A percentile compares a stretch with the other conserved stretches of the same genome.
Evolutionary conservation across 441 rosid species (phyloP).

Genomic region (Populus hybrid): DNA sequence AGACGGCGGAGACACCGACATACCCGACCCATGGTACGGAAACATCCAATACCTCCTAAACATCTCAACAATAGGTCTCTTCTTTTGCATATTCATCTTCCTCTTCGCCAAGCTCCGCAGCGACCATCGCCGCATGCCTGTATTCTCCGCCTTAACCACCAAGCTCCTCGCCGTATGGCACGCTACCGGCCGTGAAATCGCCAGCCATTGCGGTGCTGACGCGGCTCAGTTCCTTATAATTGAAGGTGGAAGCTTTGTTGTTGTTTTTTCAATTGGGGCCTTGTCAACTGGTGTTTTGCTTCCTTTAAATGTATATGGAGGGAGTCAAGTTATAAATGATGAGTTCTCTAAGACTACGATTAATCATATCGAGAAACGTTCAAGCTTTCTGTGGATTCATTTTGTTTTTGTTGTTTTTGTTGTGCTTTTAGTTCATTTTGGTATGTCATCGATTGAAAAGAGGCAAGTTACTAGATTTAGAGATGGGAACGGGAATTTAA

Average conservation of each 20-base stretch:
- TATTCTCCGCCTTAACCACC: constrained; percentile 57
- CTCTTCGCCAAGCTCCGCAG: constrained; percentile 86
- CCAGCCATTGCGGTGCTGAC: constrained; percentile 90
- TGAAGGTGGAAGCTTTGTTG: constrained; percentile 84
- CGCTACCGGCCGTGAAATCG: constrained; percentile 80
- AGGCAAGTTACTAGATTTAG: constrained; percentile 81
- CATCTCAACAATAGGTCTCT: constrained; percentile 73
- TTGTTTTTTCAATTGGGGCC: constrained; percentile 49
- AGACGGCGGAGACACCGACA: constrained; percentile 29
- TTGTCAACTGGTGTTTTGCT: constrained; percentile 58
- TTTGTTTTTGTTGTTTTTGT: constrained; percentile 63
- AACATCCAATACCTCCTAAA: constrained; percentile 89
- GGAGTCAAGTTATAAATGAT: constrained; percentile 56
- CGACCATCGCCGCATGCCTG: constrained; percentile 90
- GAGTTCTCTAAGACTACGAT: constrained; percentile 86
- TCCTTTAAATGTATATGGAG: constrained; percentile 73
- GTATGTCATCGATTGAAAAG: constrained; percentile 59
- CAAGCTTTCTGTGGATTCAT: constrained; percentile 78
- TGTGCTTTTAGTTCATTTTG: constrained; percentile 60
- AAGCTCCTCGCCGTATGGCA: constrained; percentile 96
- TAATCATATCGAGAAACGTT: constrained; percentile 77
- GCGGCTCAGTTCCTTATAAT: constrained; percentile 87
- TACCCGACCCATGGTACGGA: constrained; percentile 74
- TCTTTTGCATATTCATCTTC: constrained; percentile 79
- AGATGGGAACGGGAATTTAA: constrained; percentile 85